Percentiles rank a stretch among this genome's conserved stretches.
Evolutionary conservation across 148 eudicot species (phyloP).

Genomic region (Arbutus unedo): DNA sequence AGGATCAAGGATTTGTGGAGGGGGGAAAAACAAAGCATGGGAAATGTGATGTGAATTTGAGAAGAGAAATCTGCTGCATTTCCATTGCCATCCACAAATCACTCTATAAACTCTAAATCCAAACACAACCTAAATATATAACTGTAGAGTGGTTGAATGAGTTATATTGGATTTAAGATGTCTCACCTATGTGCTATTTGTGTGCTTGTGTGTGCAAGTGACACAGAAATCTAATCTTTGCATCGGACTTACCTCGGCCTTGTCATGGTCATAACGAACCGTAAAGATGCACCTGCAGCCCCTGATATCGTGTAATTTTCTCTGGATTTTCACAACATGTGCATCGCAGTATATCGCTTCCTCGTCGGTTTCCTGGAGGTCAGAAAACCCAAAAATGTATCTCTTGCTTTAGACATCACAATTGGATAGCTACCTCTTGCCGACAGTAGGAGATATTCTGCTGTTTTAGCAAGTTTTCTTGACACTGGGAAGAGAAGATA

Average conservation of each 20-base stretch:
- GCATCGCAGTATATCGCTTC: slow-evolving; percentile 69
- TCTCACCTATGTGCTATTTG: too few species aligned
- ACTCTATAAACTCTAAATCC: too few species aligned
- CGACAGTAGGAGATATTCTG: background rate
- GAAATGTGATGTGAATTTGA: too few species aligned
- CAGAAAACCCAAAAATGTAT: background rate
- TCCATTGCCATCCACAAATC: too few species aligned
- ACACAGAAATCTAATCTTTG: background rate
- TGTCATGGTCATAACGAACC: slow-evolving; percentile 60
- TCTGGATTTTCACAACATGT: slow-evolving; percentile 51
- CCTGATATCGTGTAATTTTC: slow-evolving; percentile 53
- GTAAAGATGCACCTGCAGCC: slow-evolving; percentile 74
- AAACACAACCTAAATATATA: too few species aligned
- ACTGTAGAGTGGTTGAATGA: background rate
- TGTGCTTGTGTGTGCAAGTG: background rate
- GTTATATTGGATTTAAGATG: background rate
- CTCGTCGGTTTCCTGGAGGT: slow-evolving; percentile 54
- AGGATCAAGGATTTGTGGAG: too few species aligned
- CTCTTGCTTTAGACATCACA: background rate
- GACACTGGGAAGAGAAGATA: background rate
- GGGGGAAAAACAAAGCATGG: too few species aligned
- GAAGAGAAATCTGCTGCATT: too few species aligned
- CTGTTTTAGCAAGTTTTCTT: background rate
- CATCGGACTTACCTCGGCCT: slow-evolving; percentile 46
- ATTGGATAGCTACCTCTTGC: background rate